Base-by-base conservation (phyloP, 495 filamentous ascomycete species). In the Penicillium cataractarum region DNA sequence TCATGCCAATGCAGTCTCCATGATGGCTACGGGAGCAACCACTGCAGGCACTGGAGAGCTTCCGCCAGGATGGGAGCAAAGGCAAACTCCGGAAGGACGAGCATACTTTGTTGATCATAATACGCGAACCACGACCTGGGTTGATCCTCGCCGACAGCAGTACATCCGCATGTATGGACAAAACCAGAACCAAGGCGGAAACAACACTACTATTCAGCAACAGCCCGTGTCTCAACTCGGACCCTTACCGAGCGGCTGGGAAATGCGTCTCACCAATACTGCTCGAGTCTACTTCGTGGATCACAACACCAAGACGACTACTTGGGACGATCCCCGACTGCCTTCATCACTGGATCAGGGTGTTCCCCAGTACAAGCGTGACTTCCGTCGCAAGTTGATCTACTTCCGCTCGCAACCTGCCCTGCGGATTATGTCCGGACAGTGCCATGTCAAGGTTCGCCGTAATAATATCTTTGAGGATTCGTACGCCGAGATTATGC, bases 31-130 rank as follows among this genome's bases (percentile, higher is more conserved):
- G 22, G 95, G 93, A 61, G 92, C 93, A 57, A 98, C 95, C 52
- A 97, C 91, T 64, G 90, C 92, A 61, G 95, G 96, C 39, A 96
- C 91, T 65, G 95, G 95, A 62, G 96, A 98, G 78, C 88, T 98
- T 62, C 95, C 95, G 21, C 86, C 95, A 35, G 91, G 93, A 35
- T 99, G 95, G 95, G 95, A 99, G 75, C 92, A 97, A 71, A 84
- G 95, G 65, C 91, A 90, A 71, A 99, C 95, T 4, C 92, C 95
- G 2, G 95, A 99, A 82, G 94, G 94, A 31, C 86, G 95, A 55
- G 80, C 93, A 22, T 99, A 99, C 75, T 99, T 97, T 76, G 95
- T 99, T n/a, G 95, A 99, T 73, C 95, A 99, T 78, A 99, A 98
- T 74, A 98, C 96, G 17, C 88, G 95, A 58, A 98, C 96, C 6